Conservation (phyloP, 805 yeast species). For the Helenozyma baotianmanensis region DNA sequence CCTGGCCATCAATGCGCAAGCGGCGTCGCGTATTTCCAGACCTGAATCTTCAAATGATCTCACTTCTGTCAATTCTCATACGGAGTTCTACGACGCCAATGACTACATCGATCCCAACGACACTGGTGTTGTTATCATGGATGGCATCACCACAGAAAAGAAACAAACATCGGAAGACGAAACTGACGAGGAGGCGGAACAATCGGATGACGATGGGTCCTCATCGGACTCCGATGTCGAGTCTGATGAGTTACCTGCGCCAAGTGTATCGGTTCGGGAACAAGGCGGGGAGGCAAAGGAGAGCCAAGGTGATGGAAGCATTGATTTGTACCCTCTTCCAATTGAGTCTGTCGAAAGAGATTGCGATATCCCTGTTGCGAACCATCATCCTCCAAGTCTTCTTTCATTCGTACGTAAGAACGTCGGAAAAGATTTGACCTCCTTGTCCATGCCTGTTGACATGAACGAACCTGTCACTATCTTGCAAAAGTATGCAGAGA, state of each 20-base stretch:
- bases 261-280: conserved; percentile 1
- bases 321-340: conserved; percentile 67
- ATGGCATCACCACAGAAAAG: conserved; percentile 1
- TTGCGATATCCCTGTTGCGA: conserved; percentile 52
- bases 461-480: conserved; percentile 88
- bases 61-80: conserved; percentile 26
- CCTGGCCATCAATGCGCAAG: background rate
- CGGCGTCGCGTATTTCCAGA: background rate
- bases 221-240: conserved; percentile 15
- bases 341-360: conserved; percentile 46
- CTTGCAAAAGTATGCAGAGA: conserved; percentile 74
- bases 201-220: conserved; percentile 13
- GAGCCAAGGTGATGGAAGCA: conserved; percentile 11
- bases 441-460: conserved; percentile 90
- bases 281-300: background rate
- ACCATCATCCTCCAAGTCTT: conserved; percentile 74
- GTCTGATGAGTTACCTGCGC: conserved; percentile 11
- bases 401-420: conserved; percentile 78
- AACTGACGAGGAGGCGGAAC: conserved; percentile 16
- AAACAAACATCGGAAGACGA: conserved; percentile 17
- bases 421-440: conserved; percentile 84
- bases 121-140: conserved; percentile 53
- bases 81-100: conserved; percentile 55
- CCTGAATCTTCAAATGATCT: conserved; percentile 16
- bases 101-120: conserved; percentile 49